These are phyloP conservation scores for Candida palmyrensis DNA, from an alignment of 805 yeast genomes.

Conservation along the genomic window DNA sequence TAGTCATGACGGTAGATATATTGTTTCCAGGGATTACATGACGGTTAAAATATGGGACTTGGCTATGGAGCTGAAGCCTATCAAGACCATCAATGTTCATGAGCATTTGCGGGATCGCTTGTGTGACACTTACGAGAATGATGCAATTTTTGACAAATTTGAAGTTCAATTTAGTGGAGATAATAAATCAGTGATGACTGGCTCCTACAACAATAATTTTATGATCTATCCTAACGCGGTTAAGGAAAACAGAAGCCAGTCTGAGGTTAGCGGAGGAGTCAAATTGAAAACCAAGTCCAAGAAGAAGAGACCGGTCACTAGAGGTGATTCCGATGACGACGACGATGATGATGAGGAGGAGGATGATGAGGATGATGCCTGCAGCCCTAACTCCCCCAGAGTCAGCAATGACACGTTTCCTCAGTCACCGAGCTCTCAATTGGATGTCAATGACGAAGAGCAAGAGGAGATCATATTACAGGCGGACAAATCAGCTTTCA, in stretches of 20 bases:
- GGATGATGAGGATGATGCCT: slow-evolving; percentile 19
- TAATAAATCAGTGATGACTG: slow-evolving; percentile 88
- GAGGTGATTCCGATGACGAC: slow-evolving; percentile 11
- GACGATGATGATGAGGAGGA: slow-evolving; percentile 28
- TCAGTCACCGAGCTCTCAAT: slow-evolving; percentile 27
- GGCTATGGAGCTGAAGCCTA: slow-evolving; percentile 92
- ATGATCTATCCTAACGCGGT: slow-evolving; percentile 91
- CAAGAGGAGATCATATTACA: slow-evolving; percentile 72
- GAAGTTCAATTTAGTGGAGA: slow-evolving; percentile 96
- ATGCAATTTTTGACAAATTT: slow-evolving; percentile 96
- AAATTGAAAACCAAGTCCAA: neutral
- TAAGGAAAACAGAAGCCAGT: slow-evolving; percentile 15
- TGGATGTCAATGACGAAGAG: slow-evolving; percentile 29
- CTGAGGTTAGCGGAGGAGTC: slow-evolving; percentile 5
- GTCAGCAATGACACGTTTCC: slow-evolving; percentile 19
- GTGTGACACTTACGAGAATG: slow-evolving; percentile 97
- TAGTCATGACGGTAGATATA: slow-evolving; percentile 86
- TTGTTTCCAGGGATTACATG: slow-evolving; percentile 96
- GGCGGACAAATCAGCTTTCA: slow-evolving; percentile 97
- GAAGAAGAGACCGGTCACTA: neutral
- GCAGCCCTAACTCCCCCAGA: slow-evolving; percentile 25
- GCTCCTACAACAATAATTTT: slow-evolving; percentile 94
- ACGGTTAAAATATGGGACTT: slow-evolving; percentile 98
- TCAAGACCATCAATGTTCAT: slow-evolving; percentile 91
- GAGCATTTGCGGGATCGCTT: slow-evolving; percentile 89